Evolutionary conservation across 495 filamentous ascomycete species (phyloP), one percentile per base, ranked within the genome.

Genomic region (Melanomma pulvis-pyrius): DNA sequence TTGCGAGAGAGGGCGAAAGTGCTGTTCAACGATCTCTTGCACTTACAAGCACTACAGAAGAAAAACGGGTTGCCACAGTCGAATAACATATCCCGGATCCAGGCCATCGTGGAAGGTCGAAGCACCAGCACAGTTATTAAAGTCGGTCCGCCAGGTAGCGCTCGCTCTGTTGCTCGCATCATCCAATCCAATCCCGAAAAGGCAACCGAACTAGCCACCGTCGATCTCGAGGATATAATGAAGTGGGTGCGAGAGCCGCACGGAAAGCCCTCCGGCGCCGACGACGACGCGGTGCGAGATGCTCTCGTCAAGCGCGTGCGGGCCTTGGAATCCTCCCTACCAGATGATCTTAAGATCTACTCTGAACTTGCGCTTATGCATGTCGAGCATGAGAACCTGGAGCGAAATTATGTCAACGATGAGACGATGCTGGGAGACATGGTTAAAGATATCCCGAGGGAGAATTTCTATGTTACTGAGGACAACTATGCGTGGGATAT

Each of bases 391-490:
- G 75, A 77, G 32, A 22, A 61, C 51, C 53, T 77, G 30, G 52
- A 65, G 8, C 59, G 65, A 8, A 73, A 48, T 13, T 77, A 77
- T 61, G 71, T 73, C 17, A 72, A 69, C 34, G 67, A 72, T 34
- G 74, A 77, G 50, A 75, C 75, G 1, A 77, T 77, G 74, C 26
- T 68, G 28, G 72, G 70, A 17, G 74, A 76, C 44, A 25, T 34
- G 21, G 63, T 76, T 3, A 53, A 56, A 5, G 72, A 74, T 50
- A 76, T 77, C 28, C 70, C 66, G 11, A 49, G 72, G 25, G 41
- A 41, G 25, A 67, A 70, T 21, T 76, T 77, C 44, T 73, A 53
- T 48, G 71, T 69, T 50, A 71, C 57, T 12, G 71, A 73, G 41
- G 71, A 73, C 39, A 59, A 59, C 8, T 73, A 71, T 57, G 71